phyloP scores from a whole-genome alignment of 306 rosid species.

The Cucumis cinereus region DNA sequence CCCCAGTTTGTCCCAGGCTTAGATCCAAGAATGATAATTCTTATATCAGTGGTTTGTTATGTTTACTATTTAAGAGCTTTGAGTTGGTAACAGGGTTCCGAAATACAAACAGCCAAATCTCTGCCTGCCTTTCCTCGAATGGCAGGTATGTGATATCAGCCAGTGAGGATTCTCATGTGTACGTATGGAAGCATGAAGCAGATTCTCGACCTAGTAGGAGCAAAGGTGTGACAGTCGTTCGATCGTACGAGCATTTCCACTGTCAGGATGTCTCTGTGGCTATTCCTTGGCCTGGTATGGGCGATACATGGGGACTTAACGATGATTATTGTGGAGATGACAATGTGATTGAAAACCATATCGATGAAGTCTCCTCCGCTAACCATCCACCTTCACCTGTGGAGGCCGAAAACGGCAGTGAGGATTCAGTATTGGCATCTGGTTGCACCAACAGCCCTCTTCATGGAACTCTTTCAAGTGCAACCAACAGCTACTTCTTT shows the following conservation, averaged over 20 bases:
- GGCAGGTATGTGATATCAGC: constrained; percentile 83
- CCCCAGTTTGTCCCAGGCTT: not conserved
- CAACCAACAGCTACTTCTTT: constrained; percentile 72
- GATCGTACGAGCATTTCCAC: constrained; percentile 82
- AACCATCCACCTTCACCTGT: constrained; percentile 97
- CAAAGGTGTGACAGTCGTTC: constrained; percentile 55
- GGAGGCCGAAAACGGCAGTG: constrained; percentile 42
- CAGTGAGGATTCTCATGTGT: constrained; percentile 91
- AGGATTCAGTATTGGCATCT: constrained; percentile 38
- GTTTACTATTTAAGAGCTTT: not conserved
- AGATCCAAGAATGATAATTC: not conserved
- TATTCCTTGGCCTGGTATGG: constrained; percentile 87
- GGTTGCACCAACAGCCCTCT: constrained; percentile 53
- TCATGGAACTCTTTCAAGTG: constrained; percentile 72
- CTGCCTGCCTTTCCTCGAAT: constrained; percentile 68
- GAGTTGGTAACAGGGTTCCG: constrained; percentile 62
- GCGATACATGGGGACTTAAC: constrained; percentile 51
- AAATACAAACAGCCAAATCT: constrained; percentile 70
- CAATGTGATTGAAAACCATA: constrained; percentile 34
- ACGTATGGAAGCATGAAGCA: constrained; percentile 90
- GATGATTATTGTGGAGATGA: constrained; percentile 29
- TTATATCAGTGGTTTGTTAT: not conserved
- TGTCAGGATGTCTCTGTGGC: constrained; percentile 87
- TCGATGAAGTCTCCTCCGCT: constrained; percentile 46
- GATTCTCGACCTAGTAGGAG: constrained; percentile 77